These are phyloP conservation scores for Pleurotus djamor DNA, from an alignment of 768 basidiomycete species.

Conservation along the genomic window DNA sequence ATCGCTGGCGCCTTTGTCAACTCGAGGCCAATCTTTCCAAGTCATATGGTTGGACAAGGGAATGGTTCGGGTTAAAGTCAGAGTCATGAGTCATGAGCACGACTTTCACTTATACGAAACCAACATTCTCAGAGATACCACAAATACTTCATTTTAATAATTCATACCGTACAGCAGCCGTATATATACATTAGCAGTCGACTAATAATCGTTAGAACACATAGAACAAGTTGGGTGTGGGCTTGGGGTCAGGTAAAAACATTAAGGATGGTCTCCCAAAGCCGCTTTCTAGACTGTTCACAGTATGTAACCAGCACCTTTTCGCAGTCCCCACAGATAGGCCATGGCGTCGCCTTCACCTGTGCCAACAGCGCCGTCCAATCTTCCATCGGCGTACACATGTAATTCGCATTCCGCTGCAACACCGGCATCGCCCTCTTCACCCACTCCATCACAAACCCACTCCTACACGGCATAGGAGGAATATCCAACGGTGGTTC, in stretches of 20 bases:
- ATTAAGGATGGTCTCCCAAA: not conserved
- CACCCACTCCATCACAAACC: not conserved
- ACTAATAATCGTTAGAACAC: too few species aligned
- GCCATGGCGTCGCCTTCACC: not conserved
- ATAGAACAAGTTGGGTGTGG: too few species aligned
- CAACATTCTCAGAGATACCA: too few species aligned
- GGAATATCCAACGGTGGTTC: not conserved
- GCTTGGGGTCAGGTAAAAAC: not conserved
- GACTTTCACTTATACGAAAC: too few species aligned
- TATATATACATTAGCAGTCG: too few species aligned
- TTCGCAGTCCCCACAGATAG: not conserved
- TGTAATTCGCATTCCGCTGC: not conserved
- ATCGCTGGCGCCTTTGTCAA: too few species aligned
- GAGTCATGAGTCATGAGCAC: too few species aligned
- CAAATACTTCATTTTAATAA: too few species aligned
- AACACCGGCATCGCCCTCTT: not conserved
- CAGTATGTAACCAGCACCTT: not conserved
- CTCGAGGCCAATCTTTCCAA: too few species aligned
- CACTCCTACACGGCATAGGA: not conserved
- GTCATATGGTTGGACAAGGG: too few species aligned
- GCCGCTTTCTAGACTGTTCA: not conserved
- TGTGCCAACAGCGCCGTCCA: not conserved
- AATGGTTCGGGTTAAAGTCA: too few species aligned
- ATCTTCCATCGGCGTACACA: slow-evolving; percentile 4
- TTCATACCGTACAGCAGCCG: not conserved